Conservation (phyloP, 352 stramenopile genomes). For the Porosira glacialis region DNA sequence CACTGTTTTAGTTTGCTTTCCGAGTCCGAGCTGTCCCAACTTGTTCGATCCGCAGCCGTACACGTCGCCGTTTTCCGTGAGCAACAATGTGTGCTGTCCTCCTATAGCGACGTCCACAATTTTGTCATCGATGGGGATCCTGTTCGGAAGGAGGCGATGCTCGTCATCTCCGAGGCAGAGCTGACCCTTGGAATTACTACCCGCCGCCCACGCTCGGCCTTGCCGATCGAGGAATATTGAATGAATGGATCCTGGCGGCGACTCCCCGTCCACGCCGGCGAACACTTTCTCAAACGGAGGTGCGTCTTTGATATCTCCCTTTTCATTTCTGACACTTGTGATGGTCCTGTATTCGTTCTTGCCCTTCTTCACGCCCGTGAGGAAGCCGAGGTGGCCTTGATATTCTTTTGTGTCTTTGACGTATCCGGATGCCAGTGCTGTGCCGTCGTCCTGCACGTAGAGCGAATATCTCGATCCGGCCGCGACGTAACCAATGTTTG, state of each 20-base stretch:
- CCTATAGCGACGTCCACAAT: constrained; percentile 17
- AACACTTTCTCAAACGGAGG: constrained; percentile 31
- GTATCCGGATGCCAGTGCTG: constrained; percentile 18
- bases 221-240: constrained; percentile 32
- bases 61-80: constrained; percentile 34
- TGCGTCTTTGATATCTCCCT: constrained; percentile 16
- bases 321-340: constrained; percentile 17
- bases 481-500: too few species aligned
- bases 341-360: background rate
- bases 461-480: constrained; percentile 38
- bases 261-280: constrained; percentile 23
- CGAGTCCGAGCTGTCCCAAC: constrained; percentile 35
- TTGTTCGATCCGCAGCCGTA: constrained; percentile 43
- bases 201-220: constrained; percentile 27
- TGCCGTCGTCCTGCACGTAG: constrained; percentile 17
- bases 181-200: constrained; percentile 41
- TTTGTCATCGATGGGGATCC: constrained; percentile 10
- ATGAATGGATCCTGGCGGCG: constrained; percentile 42
- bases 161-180: constrained; percentile 27
- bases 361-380: background rate
- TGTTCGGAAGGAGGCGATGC: constrained; percentile 13
- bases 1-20: constrained; percentile 1
- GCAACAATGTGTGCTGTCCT: constrained; percentile 30
- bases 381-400: constrained; percentile 32
- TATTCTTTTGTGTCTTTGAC: constrained; percentile 29